These are phyloP conservation scores for Suillus decipiens DNA, from an alignment of 768 basidiomycete species.

Conservation along the genomic window DNA sequence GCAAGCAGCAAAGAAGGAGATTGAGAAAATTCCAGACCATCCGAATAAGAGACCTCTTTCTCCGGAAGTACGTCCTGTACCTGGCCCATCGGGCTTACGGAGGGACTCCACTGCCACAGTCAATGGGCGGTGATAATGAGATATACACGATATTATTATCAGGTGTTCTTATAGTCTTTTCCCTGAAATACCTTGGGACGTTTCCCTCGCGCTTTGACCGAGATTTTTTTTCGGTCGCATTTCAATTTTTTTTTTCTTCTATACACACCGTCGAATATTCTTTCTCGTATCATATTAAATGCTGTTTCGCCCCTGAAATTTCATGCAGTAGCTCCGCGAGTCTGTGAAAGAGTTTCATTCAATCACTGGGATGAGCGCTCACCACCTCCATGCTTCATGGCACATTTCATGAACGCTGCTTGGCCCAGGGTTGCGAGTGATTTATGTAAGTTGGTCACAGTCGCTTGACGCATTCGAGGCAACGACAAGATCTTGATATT, in stretches of 20 bases:
- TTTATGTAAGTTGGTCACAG: background rate
- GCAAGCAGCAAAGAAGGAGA: slow-evolving; percentile 94
- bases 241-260: background rate
- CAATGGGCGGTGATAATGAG: slow-evolving; percentile 52
- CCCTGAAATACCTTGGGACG: background rate
- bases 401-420: background rate
- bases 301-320: slow-evolving; percentile 1
- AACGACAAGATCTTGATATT: slow-evolving; percentile 1
- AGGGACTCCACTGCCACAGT: slow-evolving; percentile 73
- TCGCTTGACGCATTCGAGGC: background rate
- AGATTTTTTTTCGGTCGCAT: background rate
- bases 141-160: background rate
- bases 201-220: background rate
- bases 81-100: slow-evolving; percentile 43
- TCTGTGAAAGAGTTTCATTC: slow-evolving; percentile 1
- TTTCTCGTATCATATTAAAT: slow-evolving; percentile 6
- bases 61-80: slow-evolving; percentile 32
- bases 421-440: background rate
- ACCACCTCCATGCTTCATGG: slow-evolving; percentile 3
- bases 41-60: slow-evolving; percentile 67
- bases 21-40: slow-evolving; percentile 87
- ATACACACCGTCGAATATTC: background rate
- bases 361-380: slow-evolving; percentile 4
- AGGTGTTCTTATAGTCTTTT: background rate
- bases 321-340: slow-evolving; percentile 5